phyloP scores from a whole-genome alignment of 805 yeast genomes.

The Clavispora vitiphila region DNA sequence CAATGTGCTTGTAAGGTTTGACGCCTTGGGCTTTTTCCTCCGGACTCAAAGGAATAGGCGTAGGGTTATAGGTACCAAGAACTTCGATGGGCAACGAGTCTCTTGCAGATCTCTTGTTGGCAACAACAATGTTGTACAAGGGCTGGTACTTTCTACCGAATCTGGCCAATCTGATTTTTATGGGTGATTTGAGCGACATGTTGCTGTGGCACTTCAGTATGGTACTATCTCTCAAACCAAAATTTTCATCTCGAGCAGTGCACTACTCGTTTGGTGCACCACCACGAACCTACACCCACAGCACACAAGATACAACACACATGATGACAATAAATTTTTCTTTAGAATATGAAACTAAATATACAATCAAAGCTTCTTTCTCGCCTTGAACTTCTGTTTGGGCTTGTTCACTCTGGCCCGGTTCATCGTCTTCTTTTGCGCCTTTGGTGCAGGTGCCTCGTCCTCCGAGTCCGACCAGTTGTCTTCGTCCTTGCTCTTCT shows the following conservation, averaged over 20 bases:
- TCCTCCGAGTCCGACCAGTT: conserved; percentile 44
- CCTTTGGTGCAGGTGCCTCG: conserved; percentile 20
- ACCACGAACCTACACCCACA: no score
- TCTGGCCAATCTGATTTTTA: conserved; percentile 85
- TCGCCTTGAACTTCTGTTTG: conserved; percentile 51
- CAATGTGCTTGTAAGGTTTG: conserved; percentile 69
- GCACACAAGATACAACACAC: background rate
- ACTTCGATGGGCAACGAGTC: conserved; percentile 91
- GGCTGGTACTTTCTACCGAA: conserved; percentile 90
- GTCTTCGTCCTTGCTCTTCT: conserved; percentile 52
- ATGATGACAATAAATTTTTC: no score
- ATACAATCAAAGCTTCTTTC: conserved; percentile 46
- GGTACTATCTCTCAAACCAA: background rate
- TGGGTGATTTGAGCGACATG: conserved; percentile 32
- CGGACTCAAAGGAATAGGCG: conserved; percentile 63
- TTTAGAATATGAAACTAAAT: background rate
- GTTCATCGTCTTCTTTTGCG: conserved; percentile 11
- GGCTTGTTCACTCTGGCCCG: conserved; percentile 28
- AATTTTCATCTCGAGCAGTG: background rate
- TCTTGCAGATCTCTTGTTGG: conserved; percentile 70
- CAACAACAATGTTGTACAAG: conserved; percentile 85
- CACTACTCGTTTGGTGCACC: background rate
- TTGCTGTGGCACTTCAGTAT: background rate
- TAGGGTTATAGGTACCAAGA: conserved; percentile 87
- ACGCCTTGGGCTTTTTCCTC: conserved; percentile 53